Conservation (phyloP, 2,329 filamentous ascomycete species). For the Trichoderma sp. region DNA sequence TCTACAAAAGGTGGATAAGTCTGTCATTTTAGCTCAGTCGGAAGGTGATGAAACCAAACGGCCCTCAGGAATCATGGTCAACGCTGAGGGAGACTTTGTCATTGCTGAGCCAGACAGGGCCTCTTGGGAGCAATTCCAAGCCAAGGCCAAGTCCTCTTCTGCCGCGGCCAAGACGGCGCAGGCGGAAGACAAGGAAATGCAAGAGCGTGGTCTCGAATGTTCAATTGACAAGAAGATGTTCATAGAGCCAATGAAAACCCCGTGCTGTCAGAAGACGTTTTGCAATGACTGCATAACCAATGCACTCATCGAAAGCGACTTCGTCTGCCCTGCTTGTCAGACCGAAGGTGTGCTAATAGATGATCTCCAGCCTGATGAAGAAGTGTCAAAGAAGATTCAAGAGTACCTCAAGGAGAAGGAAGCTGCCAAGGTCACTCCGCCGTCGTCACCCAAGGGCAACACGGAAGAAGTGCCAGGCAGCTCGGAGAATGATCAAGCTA, state of each 20-base stretch:
- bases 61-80: slow-evolving; percentile 91
- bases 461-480: slow-evolving; percentile 16
- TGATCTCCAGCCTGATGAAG: slow-evolving; percentile 80
- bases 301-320: slow-evolving; percentile 96
- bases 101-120: slow-evolving; percentile 94
- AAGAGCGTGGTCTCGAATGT: slow-evolving; percentile 86
- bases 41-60: slow-evolving; percentile 80
- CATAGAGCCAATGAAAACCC: slow-evolving; percentile 97
- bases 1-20: slow-evolving; percentile 92
- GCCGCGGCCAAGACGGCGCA: slow-evolving; percentile 70
- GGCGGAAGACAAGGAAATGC: slow-evolving; percentile 79
- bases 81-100: slow-evolving; percentile 95
- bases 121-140: slow-evolving; percentile 95
- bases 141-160: slow-evolving; percentile 84
- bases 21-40: slow-evolving; percentile 68
- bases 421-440: slow-evolving; percentile 41
- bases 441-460: slow-evolving; percentile 32
- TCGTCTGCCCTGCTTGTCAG: slow-evolving; percentile 89
- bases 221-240: slow-evolving; percentile 97
- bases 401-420: slow-evolving; percentile 64
- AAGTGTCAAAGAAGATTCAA: slow-evolving; percentile 74
- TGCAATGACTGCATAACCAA: slow-evolving; percentile 99
- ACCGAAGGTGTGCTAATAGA: slow-evolving; percentile 90
- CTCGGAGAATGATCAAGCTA: slow-evolving; percentile 34
- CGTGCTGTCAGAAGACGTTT: slow-evolving; percentile 97